Evolutionary conservation across 345 rosid species (phyloP).

Genomic region (Gynandropsis gynandra): DNA sequence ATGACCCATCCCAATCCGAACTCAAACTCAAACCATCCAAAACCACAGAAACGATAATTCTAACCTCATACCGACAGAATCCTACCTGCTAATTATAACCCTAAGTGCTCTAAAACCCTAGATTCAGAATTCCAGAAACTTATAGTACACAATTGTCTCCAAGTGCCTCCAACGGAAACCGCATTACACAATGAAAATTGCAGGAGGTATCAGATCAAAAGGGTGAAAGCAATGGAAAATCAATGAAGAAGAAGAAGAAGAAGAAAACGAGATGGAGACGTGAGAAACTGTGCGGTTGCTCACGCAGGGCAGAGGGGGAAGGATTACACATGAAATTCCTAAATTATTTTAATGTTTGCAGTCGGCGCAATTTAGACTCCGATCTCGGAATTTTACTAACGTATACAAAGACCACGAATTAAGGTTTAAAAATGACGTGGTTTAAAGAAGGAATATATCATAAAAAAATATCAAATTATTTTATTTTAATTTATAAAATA

Average conservation of each 20-base stretch:
- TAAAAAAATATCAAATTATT: too few relatives aligned
- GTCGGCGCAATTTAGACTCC: constrained; percentile 34
- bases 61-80: constrained; percentile 2
- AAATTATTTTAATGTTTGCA: constrained; percentile 20
- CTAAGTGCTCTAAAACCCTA: constrained; percentile 38
- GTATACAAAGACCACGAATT: too few relatives aligned
- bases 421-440: too few relatives aligned
- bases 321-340: constrained; percentile 18
- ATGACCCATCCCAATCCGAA: constrained; percentile 48
- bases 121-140: constrained; percentile 23
- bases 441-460: too few relatives aligned
- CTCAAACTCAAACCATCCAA: constrained; percentile 19
- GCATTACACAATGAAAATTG: constrained; percentile 18
- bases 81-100: constrained; percentile 2
- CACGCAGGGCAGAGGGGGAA: constrained; percentile 22
- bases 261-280: constrained; percentile 6
- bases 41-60: constrained; percentile 5
- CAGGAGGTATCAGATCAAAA: background rate
- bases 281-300: constrained; percentile 39
- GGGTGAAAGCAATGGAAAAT: background rate
- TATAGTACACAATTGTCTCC: background rate
- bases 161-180: constrained; percentile 5
- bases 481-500: too few relatives aligned
- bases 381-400: background rate
- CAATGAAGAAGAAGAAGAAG: background rate